Conservation (phyloP, 2,329 filamentous ascomycete genomes). For the Parastagonospora avenae region DNA sequence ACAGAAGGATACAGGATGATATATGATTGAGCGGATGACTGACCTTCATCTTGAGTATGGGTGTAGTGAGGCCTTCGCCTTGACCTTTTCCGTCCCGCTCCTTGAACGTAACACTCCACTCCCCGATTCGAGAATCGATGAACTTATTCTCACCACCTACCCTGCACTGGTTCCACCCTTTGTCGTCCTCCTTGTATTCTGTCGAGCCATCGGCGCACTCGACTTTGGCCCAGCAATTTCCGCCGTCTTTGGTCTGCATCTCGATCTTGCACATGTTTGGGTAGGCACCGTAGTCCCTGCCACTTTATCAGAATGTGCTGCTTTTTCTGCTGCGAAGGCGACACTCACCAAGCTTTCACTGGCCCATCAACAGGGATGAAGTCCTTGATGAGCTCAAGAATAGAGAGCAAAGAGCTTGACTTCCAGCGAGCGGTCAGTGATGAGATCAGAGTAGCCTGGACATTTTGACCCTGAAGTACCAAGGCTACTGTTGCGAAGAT, state of each 20-base stretch:
- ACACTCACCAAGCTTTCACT: not conserved
- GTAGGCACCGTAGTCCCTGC: not conserved
- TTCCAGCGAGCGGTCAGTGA: not conserved
- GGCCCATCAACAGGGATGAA: not conserved
- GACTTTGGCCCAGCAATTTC: not conserved
- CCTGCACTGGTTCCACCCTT: not conserved
- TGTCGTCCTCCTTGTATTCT: not conserved
- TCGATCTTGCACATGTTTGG: constrained; percentile 5
- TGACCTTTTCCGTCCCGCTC: constrained; percentile 4
- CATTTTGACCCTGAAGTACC: not conserved
- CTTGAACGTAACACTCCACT: constrained; percentile 13
- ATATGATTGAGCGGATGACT: not conserved
- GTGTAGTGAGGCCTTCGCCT: constrained; percentile 10
- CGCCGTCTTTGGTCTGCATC: constrained; percentile 9
- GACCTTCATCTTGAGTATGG: constrained; percentile 8
- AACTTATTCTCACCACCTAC: not conserved
- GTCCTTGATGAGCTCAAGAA: not conserved
- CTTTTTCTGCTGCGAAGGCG: not conserved
- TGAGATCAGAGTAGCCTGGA: not conserved
- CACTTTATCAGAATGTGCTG: not conserved
- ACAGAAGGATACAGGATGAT: not conserved
- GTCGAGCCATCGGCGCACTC: not conserved
- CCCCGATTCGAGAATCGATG: constrained; percentile 10
- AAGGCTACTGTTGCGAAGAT: not conserved
- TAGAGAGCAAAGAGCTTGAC: not conserved